phyloP scores from a whole-genome alignment of 2,329 filamentous ascomycete genomes.

The Fusarium albidum region DNA sequence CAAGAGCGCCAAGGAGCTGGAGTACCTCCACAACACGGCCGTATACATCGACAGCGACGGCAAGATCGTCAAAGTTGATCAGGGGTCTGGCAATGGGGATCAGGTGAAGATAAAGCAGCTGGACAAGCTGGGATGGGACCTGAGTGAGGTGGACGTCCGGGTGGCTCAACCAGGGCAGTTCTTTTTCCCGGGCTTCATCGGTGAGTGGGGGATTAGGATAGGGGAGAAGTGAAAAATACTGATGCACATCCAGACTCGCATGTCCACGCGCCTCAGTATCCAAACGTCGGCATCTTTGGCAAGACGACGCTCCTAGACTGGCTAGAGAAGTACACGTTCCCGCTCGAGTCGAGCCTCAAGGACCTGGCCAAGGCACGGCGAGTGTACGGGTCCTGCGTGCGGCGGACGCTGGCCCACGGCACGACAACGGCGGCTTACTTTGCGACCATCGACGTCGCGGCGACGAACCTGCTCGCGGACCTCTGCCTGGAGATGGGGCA shows the following conservation, averaged over 20 bases:
- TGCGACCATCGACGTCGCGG: slow-evolving; percentile 84
- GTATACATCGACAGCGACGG: slow-evolving; percentile 60
- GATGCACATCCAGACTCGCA: slow-evolving; percentile 75
- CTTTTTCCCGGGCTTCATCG: slow-evolving; percentile 86
- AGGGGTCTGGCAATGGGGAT: slow-evolving; percentile 43
- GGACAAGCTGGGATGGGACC: slow-evolving; percentile 55
- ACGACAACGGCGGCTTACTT: slow-evolving; percentile 97
- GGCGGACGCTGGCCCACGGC: slow-evolving; percentile 84
- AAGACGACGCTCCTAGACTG: slow-evolving; percentile 92
- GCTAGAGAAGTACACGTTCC: slow-evolving; percentile 95
- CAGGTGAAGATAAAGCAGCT: slow-evolving; percentile 46
- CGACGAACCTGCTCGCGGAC: slow-evolving; percentile 90
- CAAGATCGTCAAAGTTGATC: slow-evolving; percentile 59
- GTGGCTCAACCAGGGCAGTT: slow-evolving; percentile 64
- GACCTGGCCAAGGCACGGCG: slow-evolving; percentile 68
- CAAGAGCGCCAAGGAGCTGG: slow-evolving; percentile 55
- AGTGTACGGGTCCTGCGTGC: slow-evolving; percentile 81
- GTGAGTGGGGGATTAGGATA: slow-evolving; percentile 50
- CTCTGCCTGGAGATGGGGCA: slow-evolving; percentile 84
- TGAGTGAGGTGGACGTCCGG: slow-evolving; percentile 48
- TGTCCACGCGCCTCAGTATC: slow-evolving; percentile 93
- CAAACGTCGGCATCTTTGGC: slow-evolving; percentile 93
- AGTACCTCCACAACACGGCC: slow-evolving; percentile 59
- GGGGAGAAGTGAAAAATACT: slow-evolving; percentile 4
- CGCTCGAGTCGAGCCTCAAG: slow-evolving; percentile 81